Conservation (phyloP, 805 yeast species). For the Nadsonia fulvescens region DNA sequence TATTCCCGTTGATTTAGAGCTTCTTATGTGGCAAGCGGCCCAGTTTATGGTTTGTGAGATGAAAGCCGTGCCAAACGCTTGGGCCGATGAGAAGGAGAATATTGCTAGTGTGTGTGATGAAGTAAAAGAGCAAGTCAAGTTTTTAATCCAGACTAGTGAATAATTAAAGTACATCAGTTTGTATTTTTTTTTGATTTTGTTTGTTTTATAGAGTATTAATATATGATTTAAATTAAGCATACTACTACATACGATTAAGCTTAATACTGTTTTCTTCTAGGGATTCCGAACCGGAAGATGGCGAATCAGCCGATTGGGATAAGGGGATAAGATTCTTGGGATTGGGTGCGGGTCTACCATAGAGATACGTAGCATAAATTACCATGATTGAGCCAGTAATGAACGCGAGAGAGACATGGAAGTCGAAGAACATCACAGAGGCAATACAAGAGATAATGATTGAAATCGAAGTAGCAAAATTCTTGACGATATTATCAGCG, state of each 20-base stretch:
- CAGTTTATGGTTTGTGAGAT: constrained; percentile 11
- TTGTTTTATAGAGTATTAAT: too few species aligned
- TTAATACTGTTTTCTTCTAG: too few species aligned
- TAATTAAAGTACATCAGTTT: too few species aligned
- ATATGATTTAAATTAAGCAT: too few species aligned
- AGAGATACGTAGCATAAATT: constrained; percentile 21
- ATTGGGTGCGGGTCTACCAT: constrained; percentile 10
- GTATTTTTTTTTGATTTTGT: too few species aligned
- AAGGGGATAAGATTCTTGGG: too few species aligned
- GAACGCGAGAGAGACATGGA: constrained; percentile 19
- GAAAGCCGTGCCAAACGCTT: constrained; percentile 2
- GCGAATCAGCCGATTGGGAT: too few species aligned
- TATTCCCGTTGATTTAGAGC: constrained; percentile 12
- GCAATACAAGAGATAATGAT: constrained; percentile 23
- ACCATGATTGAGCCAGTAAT: constrained; percentile 20
- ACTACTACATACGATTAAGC: too few species aligned
- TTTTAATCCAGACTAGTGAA: too few species aligned
- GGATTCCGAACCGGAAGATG: too few species aligned
- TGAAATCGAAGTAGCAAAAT: constrained; percentile 24
- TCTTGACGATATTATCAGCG: constrained; percentile 26
- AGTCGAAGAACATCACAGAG: constrained; percentile 20
- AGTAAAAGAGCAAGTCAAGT: constrained; percentile 6
- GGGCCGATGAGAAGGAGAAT: constrained; percentile 9
- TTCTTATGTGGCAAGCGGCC: constrained; percentile 10
- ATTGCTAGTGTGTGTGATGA: constrained; percentile 3